These are phyloP conservation scores for Verticillium albo-atrum DNA, from an alignment of 2,329 filamentous ascomycete genomes.

Conservation along the genomic window DNA sequence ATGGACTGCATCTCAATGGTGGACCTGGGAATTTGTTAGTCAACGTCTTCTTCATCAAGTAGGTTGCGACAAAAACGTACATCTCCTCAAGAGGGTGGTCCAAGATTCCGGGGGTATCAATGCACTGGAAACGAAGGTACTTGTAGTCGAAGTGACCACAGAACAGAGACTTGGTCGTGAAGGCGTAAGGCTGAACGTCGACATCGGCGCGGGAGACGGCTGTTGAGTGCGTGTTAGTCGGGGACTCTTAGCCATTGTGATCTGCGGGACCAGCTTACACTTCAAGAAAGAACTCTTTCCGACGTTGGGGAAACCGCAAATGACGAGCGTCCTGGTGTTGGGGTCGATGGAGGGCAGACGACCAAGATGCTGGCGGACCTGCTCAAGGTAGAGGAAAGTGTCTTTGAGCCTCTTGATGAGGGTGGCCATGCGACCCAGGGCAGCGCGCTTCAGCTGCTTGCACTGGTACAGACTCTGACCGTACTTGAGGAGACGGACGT, in stretches of 20 bases:
- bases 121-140: constrained; percentile 83
- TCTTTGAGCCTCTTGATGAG: constrained; percentile 61
- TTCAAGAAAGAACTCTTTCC: constrained; percentile 95
- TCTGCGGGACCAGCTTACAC: constrained; percentile 34
- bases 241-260: background rate
- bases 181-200: constrained; percentile 95
- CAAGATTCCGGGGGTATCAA: constrained; percentile 97
- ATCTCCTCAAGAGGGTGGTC: constrained; percentile 95
- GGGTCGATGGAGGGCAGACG: constrained; percentile 98
- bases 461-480: constrained; percentile 96
- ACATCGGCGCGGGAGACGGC: constrained; percentile 86
- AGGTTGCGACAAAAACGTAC: constrained; percentile 2
- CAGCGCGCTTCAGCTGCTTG: constrained; percentile 97
- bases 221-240: background rate
- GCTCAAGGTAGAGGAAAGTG: constrained; percentile 12
- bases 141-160: constrained; percentile 98
- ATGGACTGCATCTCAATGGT: constrained; percentile 99
- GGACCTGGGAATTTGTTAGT: constrained; percentile 48
- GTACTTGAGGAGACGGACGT: constrained; percentile 91
- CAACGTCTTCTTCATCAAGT: background rate
- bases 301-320: constrained; percentile 96
- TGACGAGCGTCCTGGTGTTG: constrained; percentile 91
- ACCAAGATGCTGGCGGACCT: constrained; percentile 70
- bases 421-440: constrained; percentile 95
- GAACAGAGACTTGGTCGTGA: constrained; percentile 96